Base-by-base conservation (phyloP, 768 basidiomycete genomes). In the Trametes gibbosa region DNA sequence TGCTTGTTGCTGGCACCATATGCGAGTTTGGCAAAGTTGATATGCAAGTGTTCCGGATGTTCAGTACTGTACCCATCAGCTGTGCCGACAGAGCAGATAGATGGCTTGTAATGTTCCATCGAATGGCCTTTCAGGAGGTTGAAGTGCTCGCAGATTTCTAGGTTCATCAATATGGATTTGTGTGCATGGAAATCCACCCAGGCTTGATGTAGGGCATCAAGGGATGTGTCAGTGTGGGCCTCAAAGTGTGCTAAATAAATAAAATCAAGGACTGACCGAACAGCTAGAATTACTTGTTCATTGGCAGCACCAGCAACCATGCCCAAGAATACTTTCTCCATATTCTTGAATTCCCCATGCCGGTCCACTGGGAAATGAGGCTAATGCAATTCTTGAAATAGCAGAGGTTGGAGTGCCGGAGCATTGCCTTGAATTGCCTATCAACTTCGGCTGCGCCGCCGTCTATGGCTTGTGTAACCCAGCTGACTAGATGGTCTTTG, bases 351-450 rank as follows among this genome's bases (percentile, higher is more conserved):
- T 62, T 82, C 77, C n/a, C n/a, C 0, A 61, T 70, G 0, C 79
- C 79, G 0, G 78, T 79, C 75, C 75, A 77, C 52, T 80, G 77
- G 7, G 74, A 69, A 0, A 76, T 62, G 0, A 60, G 35, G 0
- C 73, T 76, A 23, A 82, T 77, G 0, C 79, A 79, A 8, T 74
- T 74, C 23, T 68, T 70, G 69, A 81, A 80, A 46, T 76, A 72
- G 0, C 73, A 73, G 1, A 79, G 61, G 1, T 69, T 65, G 29
- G 66, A 69, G 51, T 68, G 68, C 7, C 63, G 65, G 1, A 74
- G 72, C 39, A 78, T 63, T 2, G 63, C 51, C 6, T 68, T 65
- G 55, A 73, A 75, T 0, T 74, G 67, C 1, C 62, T 61, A 62
- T 82, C 78, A 39, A 81, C 64, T 51, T 76, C 76, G 2, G 65